phyloP scores from a whole-genome alignment of 257 asterid species.

The Gentiana macrophylla region DNA sequence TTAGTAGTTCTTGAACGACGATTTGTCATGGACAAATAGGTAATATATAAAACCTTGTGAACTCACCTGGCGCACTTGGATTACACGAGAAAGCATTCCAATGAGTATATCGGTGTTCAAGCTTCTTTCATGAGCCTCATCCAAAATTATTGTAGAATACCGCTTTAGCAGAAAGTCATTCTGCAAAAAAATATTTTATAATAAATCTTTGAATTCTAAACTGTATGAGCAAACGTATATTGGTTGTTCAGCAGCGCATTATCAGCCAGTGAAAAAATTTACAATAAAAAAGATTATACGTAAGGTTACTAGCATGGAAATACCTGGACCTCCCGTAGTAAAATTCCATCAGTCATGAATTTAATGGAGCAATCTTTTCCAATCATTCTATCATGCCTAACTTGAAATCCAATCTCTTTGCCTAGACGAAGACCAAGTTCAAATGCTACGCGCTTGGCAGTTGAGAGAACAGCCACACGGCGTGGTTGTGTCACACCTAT shows the following conservation, averaged over 20 bases:
- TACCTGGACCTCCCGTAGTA: slow-evolving; percentile 98
- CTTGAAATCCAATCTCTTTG: slow-evolving; percentile 94
- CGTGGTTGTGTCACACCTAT: slow-evolving; percentile 99
- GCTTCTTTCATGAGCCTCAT: slow-evolving; percentile 98
- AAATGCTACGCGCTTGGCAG: slow-evolving; percentile 91
- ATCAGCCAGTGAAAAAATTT: background rate
- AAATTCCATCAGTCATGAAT: slow-evolving; percentile 97
- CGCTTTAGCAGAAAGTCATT: slow-evolving; percentile 73
- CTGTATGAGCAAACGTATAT: too few relatives aligned
- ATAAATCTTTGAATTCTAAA: too few relatives aligned
- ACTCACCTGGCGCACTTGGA: slow-evolving; percentile 66
- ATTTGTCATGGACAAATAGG: background rate
- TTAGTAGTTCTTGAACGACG: background rate
- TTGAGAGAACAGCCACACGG: slow-evolving; percentile 94
- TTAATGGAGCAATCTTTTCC: slow-evolving; percentile 81
- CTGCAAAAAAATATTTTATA: slow-evolving; percentile 19
- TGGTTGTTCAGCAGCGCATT: background rate
- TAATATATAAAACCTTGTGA: background rate
- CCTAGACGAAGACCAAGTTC: slow-evolving; percentile 86
- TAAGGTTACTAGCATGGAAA: slow-evolving; percentile 2
- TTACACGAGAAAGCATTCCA: slow-evolving; percentile 98
- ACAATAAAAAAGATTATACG: background rate
- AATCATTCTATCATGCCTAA: slow-evolving; percentile 82
- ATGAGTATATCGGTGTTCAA: slow-evolving; percentile 92
- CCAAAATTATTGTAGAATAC: slow-evolving; percentile 81